Evolutionary conservation across 805 yeast genomes (phyloP), one percentile per base, ranked within the genome.

Genomic region (Priceomyces melissophilus): DNA sequence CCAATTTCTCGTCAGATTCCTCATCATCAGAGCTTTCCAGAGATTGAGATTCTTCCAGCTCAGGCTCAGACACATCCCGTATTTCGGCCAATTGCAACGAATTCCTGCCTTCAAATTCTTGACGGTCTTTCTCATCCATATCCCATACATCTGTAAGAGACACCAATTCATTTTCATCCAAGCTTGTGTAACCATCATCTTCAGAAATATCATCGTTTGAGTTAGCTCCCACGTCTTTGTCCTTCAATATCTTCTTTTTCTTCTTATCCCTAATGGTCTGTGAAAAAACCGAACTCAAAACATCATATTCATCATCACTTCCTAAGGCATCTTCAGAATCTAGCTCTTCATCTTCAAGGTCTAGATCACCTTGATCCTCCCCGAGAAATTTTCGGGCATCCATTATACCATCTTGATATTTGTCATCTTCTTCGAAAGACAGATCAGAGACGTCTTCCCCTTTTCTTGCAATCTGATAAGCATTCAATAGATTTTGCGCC

Each of bases 61-160:
- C 25, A 20, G 25, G 8, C 25, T 20, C 7, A 20, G 25, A 20
- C 25, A 5, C 7, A 20, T 20, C 25, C 67, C 65, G 61, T 3
- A 50, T 50, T 40, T 59, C 65, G 30, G 60, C 49, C 38, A 63
- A 58, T 1, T 60, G 57, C 20, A 59, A 40, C n/a, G 57, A 63
- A 38, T 46, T 53, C 44, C 36, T 46, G 34, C 42, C 55, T 27
- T 40, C 46, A 14, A 48, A 39, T 15, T 41, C 46, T 32, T 57
- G 55, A 38, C 56, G 47, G 44, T 77, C 82, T 23, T 59, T 64
- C 26, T 82, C 87, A 57, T 87, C 93, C 62, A 79, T 61, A 55
- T 85, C 96, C 96, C 96, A 88, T 3, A 87, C 89, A 50, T 82
- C 89, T n/a, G 95, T 84, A 30, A 89, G 68, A 0, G 95, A 78